Evolutionary conservation across 768 basidiomycete genomes (phyloP), one percentile per base, ranked within the genome.

Genomic region (Coprinopsis sp.): DNA sequence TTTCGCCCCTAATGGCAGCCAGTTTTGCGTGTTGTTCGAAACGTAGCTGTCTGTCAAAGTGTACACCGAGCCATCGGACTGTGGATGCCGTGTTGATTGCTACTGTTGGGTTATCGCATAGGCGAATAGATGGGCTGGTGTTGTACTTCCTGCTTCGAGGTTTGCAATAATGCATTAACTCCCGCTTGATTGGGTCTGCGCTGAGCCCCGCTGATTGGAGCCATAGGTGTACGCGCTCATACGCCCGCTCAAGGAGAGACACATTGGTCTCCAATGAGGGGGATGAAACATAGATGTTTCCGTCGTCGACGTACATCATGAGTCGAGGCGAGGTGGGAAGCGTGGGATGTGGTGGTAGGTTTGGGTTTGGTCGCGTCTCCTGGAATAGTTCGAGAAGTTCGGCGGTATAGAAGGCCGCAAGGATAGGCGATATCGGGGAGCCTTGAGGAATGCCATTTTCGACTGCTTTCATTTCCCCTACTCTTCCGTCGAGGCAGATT

Each of bases 391-490:
- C 58, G 0, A 60, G 51, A 6, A 63, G 52, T 37, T 57, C 56
- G 0, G 52, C 48, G 11, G 51, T 51, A 50, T 63, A 63, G 31
- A 64, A 59, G 1, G 60, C 46, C 0, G 59, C 51, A 0, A 64
- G 52, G 16, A 64, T 59, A 0, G 60, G 63, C 0, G 61, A 64
- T 12, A 60, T 36, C 14, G 65, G 64, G 2, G 61, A 65, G 6
- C 65, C 65, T 50, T 66, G 63, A 0, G 63, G 62, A n/a, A 67
- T 64, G 0, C 62, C 61, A 27, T 66, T 66, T 10, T 54, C 36
- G 8, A 66, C 60, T 2, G 44, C 37, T 18, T 57, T 51, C 59
- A 64, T 64, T 2, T 56, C 47, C 0, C 58, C 59, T 6, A 46
- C n/a, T 3, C 23, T 30, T 0, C 61, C 56, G 30, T 64, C 58